Evolutionary conservation across 768 basidiomycete genomes (phyloP), one percentile per base, ranked within the genome.

Genomic region (Lactarius sp.): DNA sequence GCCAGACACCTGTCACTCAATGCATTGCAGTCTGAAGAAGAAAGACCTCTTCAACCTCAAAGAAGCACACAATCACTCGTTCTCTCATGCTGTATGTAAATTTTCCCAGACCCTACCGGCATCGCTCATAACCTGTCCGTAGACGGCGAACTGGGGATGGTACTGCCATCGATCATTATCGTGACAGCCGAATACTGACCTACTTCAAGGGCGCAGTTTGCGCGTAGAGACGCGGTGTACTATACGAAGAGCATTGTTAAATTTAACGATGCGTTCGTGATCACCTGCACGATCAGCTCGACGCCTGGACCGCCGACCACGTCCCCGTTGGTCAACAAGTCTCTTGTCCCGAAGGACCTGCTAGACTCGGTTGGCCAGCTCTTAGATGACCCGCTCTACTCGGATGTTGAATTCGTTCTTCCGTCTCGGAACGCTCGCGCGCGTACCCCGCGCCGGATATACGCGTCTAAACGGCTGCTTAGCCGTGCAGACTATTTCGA

Each of bases 71-170:
- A 88, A 93, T 64, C 91, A 92, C 71, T 83, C 87, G 0, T 93
- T 94, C 66, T 88, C 88, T 12, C 84, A 81, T 72, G 87, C 89
- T 73, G 82, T 77, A 66, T 68, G 79, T 61, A 27, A 36, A 41
- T 41, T 14, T n/a, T 16, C 16, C 22, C 20, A 16, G 18, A 18
- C 36, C 22, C 20, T n/a, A 31, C 7, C 41, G 10, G 13, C 34
- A 39, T 33, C 13, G 36, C 53, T 62, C 58, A 68, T 18, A 22
- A 27, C 2, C 27, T 27, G 12, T 47, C 20, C 41, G 27, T 61
- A 89, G 86, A 87, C 90, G 13, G 87, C 88, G 34, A 93, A 92
- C 69, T 92, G 90, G 92, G 90, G 90, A 73, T 94, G 92, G 90
- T 88, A 81, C 50, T 53, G 54, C 31, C 51, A 44, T 54, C 27